Conservation (phyloP, 2,329 filamentous ascomycete genomes). For the Tricladium varicosporioides region DNA sequence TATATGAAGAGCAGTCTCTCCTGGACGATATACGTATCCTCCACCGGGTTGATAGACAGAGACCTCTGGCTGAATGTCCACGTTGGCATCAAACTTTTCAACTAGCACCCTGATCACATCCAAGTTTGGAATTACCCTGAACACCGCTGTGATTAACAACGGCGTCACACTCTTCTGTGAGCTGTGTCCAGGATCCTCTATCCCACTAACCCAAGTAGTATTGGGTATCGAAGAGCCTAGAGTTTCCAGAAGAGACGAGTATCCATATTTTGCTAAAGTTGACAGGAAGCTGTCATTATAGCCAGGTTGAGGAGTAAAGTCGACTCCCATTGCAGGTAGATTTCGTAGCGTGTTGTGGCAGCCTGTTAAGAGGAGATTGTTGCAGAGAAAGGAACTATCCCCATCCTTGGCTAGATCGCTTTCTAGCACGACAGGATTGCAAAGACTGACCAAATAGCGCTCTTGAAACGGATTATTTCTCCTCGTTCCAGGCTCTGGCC, state of each 20-base stretch:
- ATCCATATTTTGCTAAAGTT: background rate
- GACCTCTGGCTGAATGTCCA: slow-evolving; percentile 20
- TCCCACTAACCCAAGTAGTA: background rate
- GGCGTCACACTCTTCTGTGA: background rate
- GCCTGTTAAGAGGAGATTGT: slow-evolving; percentile 2
- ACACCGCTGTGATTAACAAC: slow-evolving; percentile 15
- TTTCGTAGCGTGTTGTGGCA: slow-evolving; percentile 1
- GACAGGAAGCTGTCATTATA: slow-evolving; percentile 1
- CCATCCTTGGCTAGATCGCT: slow-evolving; percentile 2
- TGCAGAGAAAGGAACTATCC: background rate
- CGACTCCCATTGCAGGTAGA: slow-evolving; percentile 6
- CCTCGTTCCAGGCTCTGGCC: no score
- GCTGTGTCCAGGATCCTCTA: background rate
- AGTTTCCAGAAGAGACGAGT: slow-evolving; percentile 5
- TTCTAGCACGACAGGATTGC: background rate
- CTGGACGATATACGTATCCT: background rate
- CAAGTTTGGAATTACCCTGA: slow-evolving; percentile 33
- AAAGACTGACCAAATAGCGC: background rate
- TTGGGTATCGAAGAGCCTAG: slow-evolving; percentile 2
- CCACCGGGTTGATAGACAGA: background rate
- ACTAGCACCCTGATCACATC: slow-evolving; percentile 33
- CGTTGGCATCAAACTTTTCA: slow-evolving; percentile 30
- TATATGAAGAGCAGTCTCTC: slow-evolving; percentile 15
- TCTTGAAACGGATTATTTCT: background rate
- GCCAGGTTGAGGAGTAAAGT: slow-evolving; percentile 3